These are phyloP conservation scores for Calonectria hawksworthii DNA, from an alignment of 2,329 filamentous ascomycete genomes.

Conservation along the genomic window DNA sequence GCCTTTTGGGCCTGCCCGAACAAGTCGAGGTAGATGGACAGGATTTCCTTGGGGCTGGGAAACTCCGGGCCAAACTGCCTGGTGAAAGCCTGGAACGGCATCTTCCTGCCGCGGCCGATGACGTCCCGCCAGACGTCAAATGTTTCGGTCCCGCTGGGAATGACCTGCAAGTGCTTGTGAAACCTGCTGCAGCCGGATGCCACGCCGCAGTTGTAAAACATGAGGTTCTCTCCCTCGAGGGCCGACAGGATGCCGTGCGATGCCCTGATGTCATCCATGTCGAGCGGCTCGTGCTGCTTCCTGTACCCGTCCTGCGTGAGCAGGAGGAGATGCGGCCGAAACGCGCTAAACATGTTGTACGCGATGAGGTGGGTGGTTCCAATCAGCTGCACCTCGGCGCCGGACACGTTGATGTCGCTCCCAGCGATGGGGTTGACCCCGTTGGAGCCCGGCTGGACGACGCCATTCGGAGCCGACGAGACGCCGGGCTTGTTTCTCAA, in stretches of 20 bases:
- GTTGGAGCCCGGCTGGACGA: not conserved
- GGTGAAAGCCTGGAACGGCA: constrained; percentile 54
- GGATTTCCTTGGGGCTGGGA: constrained; percentile 32
- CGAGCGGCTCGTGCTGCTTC: constrained; percentile 60
- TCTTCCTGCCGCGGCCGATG: constrained; percentile 29
- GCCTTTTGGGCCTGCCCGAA: constrained; percentile 29
- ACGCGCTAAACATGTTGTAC: constrained; percentile 64
- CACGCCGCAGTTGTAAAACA: constrained; percentile 63
- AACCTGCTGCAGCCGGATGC: constrained; percentile 60
- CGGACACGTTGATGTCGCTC: constrained; percentile 58
- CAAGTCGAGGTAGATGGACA: constrained; percentile 45
- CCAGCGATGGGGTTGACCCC: constrained; percentile 37
- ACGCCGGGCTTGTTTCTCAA: constrained; percentile 27
- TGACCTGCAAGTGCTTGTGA: constrained; percentile 64
- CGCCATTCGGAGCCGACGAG: constrained; percentile 3
- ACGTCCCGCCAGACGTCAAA: constrained; percentile 47
- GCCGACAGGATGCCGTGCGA: constrained; percentile 49
- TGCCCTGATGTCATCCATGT: constrained; percentile 55
- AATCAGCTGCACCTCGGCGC: constrained; percentile 57
- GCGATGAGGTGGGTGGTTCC: constrained; percentile 59
- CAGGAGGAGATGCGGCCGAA: constrained; percentile 61
- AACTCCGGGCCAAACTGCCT: constrained; percentile 47
- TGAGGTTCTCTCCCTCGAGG: constrained; percentile 50
- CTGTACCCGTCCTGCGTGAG: constrained; percentile 61
- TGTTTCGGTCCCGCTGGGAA: constrained; percentile 47